A percentile compares a stretch with the other conserved stretches of the same genome.
These are phyloP conservation scores for Pleurotus salmoneostramineus DNA, from an alignment of 768 basidiomycete genomes.

Conservation along the genomic window DNA sequence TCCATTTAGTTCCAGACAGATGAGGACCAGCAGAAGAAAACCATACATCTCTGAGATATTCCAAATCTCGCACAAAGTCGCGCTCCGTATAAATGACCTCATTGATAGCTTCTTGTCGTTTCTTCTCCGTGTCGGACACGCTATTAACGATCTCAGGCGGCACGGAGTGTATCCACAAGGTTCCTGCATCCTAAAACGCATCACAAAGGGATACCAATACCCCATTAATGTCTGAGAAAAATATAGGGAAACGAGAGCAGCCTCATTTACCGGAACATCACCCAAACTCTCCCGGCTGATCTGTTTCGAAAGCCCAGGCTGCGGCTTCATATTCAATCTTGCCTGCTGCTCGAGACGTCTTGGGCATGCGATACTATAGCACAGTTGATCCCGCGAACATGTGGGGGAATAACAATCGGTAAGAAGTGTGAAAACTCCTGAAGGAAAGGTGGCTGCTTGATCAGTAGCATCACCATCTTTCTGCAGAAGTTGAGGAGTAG, in stretches of 20 bases:
- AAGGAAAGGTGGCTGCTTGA: conserved; percentile 65
- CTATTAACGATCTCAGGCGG: conserved; percentile 91
- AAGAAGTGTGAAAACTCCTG: conserved; percentile 93
- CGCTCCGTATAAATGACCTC: conserved; percentile 94
- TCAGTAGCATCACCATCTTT: conserved; percentile 30
- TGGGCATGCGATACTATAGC: conserved; percentile 97
- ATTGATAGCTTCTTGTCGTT: conserved; percentile 95
- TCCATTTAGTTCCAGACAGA: conserved; percentile 77
- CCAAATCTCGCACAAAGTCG: conserved; percentile 97
- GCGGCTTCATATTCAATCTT: conserved; percentile 88
- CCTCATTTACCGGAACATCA: conserved; percentile 63
- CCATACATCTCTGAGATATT: conserved; percentile 92
- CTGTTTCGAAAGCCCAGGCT: conserved; percentile 84
- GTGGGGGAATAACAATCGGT: conserved; percentile 99
- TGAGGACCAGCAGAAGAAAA: not conserved
- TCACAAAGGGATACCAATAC: not conserved
- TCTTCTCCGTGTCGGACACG: conserved; percentile 92
- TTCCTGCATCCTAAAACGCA: conserved; percentile 45
- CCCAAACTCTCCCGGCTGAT: conserved; percentile 77
- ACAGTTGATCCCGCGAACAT: conserved; percentile 89
- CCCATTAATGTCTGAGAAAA: conserved; percentile 4
- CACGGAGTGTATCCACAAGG: conserved; percentile 95
- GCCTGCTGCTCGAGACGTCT: conserved; percentile 92
- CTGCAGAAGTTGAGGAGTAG: conserved; percentile 15
- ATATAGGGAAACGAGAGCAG: conserved; percentile 12